Conservation (phyloP, 2,329 filamentous ascomycete genomes). For the Leptographium radiaticola region DNA sequence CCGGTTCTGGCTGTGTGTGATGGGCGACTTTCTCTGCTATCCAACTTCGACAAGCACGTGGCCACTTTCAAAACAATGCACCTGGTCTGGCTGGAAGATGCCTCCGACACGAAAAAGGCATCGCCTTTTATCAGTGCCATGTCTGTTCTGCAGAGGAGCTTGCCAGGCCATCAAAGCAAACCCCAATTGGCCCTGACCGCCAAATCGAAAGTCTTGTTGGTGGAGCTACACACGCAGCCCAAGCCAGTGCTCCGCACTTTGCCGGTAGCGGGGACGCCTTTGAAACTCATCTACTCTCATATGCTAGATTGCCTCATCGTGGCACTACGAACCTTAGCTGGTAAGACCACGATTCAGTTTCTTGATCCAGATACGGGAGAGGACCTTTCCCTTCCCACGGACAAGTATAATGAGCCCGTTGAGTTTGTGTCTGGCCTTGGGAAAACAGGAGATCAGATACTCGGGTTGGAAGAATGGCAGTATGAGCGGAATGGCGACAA, state of each 20-base stretch:
- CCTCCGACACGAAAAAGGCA: slow-evolving; percentile 28
- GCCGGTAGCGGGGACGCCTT: slow-evolving; percentile 32
- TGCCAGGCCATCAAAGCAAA: slow-evolving; percentile 25
- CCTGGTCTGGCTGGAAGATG: slow-evolving; percentile 39
- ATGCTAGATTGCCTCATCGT: slow-evolving; percentile 39
- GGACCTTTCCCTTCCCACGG: slow-evolving; percentile 33
- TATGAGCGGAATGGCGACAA: slow-evolving; percentile 41
- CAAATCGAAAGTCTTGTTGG: slow-evolving; percentile 36
- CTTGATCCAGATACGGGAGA: slow-evolving; percentile 41
- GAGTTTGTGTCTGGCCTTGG: slow-evolving; percentile 44
- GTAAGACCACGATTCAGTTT: slow-evolving; percentile 38
- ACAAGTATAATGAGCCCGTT: slow-evolving; percentile 26
- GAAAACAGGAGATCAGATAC: slow-evolving; percentile 42
- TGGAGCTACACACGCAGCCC: slow-evolving; percentile 32
- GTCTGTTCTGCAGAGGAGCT: slow-evolving; percentile 25
- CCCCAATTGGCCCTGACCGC: slow-evolving; percentile 36
- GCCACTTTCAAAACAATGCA: slow-evolving; percentile 25
- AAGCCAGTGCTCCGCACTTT: slow-evolving; percentile 37
- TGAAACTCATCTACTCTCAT: slow-evolving; percentile 41
- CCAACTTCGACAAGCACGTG: slow-evolving; percentile 19
- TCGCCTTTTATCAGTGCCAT: slow-evolving; percentile 36
- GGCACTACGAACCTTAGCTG: slow-evolving; percentile 27
- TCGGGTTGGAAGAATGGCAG: slow-evolving; percentile 51
- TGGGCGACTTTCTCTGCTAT: slow-evolving; percentile 29
- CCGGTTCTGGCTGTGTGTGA: slow-evolving; percentile 36